Evolutionary conservation across 257 asterid species (phyloP), one percentile per base, ranked within the genome.

Genomic region (Petrea volubilis): DNA sequence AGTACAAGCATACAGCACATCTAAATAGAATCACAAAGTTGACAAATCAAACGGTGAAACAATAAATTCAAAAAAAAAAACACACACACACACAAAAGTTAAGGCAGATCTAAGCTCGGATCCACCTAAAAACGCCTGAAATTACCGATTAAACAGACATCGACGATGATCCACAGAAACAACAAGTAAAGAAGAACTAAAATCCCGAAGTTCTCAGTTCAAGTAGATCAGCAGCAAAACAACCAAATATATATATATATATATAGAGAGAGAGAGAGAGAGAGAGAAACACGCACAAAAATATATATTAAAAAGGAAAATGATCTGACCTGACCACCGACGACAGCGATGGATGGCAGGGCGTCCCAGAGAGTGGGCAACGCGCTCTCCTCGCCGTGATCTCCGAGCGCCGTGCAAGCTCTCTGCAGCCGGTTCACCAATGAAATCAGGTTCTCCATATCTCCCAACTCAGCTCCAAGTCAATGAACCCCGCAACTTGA

Each of bases 351-450:
- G 59, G 98, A 90, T 50, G 96, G 97, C 78, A 93, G 82, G 24
- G 98, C 97, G 58, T 93, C 98, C 98, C 98, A 93, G 17, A 93
- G 96, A 65, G 98, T 90, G 34, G 98, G 98, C 83, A 93, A 70
- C 63, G 93, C 88, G 80, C 86, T 83, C 40, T 88, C 97, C 11
- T 93, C 98, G 6, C 98, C 98, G 53, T 93, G 77, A 83, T 93
- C 98, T 41, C 98, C 98, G 7, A 93, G 86, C 15, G 98, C 98
- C 4, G 98, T 90, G 80, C 98, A 93, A 49, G 98, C 98, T 73
- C 96, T 84, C 84, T 93, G 98, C 71, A 93, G 75, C 38, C 96
- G 88, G 76, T 93, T 93, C 52, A 90, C 97, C 87, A 93, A 78
- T 43, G 86, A 85, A 33, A 93, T 93, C 72, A 93, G 85, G 74